Evolutionary conservation across 768 basidiomycete genomes (phyloP).

Genomic region (Lactarius akahatsu): DNA sequence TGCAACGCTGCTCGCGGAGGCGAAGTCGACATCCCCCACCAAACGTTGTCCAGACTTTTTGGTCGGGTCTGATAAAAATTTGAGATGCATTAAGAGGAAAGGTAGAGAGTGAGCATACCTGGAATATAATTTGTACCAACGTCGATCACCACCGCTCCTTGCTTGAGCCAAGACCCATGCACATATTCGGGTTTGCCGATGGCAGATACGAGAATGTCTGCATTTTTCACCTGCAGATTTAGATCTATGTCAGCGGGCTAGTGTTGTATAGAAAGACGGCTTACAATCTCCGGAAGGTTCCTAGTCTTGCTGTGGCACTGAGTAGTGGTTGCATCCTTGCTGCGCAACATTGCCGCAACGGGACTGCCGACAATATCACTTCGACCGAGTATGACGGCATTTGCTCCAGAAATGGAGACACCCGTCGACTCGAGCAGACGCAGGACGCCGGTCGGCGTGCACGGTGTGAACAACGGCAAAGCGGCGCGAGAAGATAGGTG

Average conservation of each 20-base stretch:
- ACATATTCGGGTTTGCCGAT: constrained; percentile 91
- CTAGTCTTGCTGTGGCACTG: constrained; percentile 94
- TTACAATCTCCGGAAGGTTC: constrained; percentile 74
- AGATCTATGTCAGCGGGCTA: not conserved
- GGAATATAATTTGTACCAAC: constrained; percentile 97
- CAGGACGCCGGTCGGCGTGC: constrained; percentile 93
- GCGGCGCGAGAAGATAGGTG: constrained; percentile 89
- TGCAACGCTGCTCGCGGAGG: constrained; percentile 71
- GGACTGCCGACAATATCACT: constrained; percentile 98
- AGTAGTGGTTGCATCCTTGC: constrained; percentile 92
- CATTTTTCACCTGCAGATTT: constrained; percentile 61
- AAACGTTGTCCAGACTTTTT: constrained; percentile 96
- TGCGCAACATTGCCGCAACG: constrained; percentile 85
- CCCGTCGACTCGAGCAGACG: constrained; percentile 87
- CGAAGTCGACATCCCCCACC: constrained; percentile 93
- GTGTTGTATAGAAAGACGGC: constrained; percentile 32
- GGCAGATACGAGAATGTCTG: constrained; percentile 95
- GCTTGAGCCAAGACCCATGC: constrained; percentile 93
- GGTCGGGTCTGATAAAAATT: constrained; percentile 53
- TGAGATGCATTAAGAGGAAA: constrained; percentile 33
- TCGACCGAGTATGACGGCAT: constrained; percentile 91
- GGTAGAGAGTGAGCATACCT: constrained; percentile 43
- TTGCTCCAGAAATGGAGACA: constrained; percentile 69
- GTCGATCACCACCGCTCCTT: constrained; percentile 93
- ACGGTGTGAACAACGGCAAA: constrained; percentile 87